A percentile compares a stretch with the other conserved stretches of the same genome.
phyloP scores from a whole-genome alignment of 2,329 filamentous ascomycete species.

The Diplocarpon rosae region DNA sequence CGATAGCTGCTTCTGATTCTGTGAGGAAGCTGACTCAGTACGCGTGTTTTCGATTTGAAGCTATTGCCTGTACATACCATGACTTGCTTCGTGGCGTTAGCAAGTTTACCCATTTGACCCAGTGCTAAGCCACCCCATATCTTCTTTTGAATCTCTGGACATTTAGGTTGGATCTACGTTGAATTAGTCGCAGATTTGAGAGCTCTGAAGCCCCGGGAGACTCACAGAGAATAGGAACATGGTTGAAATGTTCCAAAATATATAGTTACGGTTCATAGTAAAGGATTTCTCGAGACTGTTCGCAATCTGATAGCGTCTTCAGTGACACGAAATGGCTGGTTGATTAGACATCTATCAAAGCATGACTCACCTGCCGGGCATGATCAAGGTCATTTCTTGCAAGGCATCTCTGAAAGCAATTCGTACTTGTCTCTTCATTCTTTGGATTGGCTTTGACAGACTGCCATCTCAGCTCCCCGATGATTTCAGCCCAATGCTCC shows the following conservation, averaged over 20 bases:
- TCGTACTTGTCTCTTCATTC: slow-evolving; percentile 21
- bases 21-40: background rate
- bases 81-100: slow-evolving; percentile 22
- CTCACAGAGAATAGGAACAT: slow-evolving; percentile 26
- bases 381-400: slow-evolving; percentile 25
- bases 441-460: slow-evolving; percentile 25
- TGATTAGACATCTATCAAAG: background rate
- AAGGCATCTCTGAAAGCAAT: slow-evolving; percentile 26
- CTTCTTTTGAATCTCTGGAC: slow-evolving; percentile 21
- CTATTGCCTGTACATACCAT: slow-evolving; percentile 15
- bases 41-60: background rate
- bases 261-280: slow-evolving; percentile 23
- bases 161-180: slow-evolving; percentile 16
- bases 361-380: slow-evolving; percentile 23
- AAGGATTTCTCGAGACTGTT: slow-evolving; percentile 27
- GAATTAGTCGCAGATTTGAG: slow-evolving; percentile 7
- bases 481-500: slow-evolving; percentile 22
- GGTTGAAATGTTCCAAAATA: slow-evolving; percentile 27
- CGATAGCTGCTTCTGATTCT: slow-evolving; percentile 23
- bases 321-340: background rate
- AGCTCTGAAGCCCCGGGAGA: background rate
- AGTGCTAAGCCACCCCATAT: slow-evolving; percentile 23
- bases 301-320: slow-evolving; percentile 20
- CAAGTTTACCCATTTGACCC: slow-evolving; percentile 24
- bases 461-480: slow-evolving; percentile 25